A percentile compares a stretch with the other conserved stretches of the same genome.
Evolutionary conservation across 2,329 filamentous ascomycete genomes (phyloP).

Genomic region (Chrysoporthe deuterocubensis): DNA sequence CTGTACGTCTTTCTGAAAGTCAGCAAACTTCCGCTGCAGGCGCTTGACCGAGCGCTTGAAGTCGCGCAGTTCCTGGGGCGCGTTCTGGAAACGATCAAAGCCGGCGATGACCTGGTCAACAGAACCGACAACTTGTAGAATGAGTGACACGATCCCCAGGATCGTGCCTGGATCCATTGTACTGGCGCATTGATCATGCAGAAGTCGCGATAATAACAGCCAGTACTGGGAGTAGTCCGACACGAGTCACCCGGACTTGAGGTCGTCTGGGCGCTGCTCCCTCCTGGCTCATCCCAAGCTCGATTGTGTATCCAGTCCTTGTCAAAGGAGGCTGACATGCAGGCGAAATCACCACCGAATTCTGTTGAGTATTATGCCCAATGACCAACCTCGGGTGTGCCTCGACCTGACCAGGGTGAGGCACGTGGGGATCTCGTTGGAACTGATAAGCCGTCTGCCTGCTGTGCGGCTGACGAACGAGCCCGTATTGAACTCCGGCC

Average conservation of each 20-base stretch:
- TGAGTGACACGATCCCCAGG: background rate
- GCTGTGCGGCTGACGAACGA: background rate
- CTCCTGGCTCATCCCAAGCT: too few relatives aligned
- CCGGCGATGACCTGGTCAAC: slow-evolving; percentile 8
- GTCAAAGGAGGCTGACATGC: background rate
- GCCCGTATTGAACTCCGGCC: background rate
- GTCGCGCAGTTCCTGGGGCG: slow-evolving; percentile 4
- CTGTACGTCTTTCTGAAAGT: background rate
- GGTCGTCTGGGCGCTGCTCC: background rate
- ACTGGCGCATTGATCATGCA: background rate
- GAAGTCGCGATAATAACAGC: background rate
- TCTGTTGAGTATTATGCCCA: background rate
- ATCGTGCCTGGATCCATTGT: background rate
- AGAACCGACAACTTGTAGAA: background rate
- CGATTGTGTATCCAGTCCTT: background rate
- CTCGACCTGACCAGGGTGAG: background rate
- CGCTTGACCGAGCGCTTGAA: slow-evolving; percentile 6
- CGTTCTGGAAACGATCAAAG: slow-evolving; percentile 4
- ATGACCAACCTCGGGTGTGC: background rate
- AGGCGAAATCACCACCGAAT: background rate
- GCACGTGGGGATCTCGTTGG: background rate
- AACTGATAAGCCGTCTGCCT: background rate
- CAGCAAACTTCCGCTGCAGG: background rate
- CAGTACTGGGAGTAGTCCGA: too few relatives aligned
- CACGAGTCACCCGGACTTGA: background rate